These are phyloP conservation scores for Citrus inodora DNA, from an alignment of 345 rosid species.

Conservation along the genomic window DNA sequence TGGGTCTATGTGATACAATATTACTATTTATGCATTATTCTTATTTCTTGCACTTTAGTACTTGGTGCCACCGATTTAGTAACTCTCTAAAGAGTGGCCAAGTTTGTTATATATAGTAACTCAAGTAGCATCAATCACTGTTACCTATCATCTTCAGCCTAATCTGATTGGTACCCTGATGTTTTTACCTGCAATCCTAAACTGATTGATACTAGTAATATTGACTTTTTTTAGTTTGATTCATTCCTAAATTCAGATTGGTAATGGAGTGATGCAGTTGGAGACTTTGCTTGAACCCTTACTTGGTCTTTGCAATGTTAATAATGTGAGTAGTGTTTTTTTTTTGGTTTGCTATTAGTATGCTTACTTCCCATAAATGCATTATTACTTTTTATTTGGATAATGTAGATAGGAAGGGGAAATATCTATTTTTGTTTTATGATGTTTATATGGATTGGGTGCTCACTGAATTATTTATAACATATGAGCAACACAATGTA, in stretches of 20 bases:
- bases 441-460: too few species aligned
- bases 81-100: neutral
- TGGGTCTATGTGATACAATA: neutral
- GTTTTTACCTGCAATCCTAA: neutral
- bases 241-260: conserved; percentile 39
- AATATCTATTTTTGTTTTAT: too few species aligned
- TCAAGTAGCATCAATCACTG: neutral
- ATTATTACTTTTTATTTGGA: too few species aligned
- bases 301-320: conserved; percentile 55
- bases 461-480: too few species aligned
- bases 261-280: conserved; percentile 53
- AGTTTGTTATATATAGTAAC: neutral
- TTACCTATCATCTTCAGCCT: neutral
- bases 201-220: neutral
- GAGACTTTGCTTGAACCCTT: conserved; percentile 67
- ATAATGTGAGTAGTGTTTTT: conserved; percentile 49
- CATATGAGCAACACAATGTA: too few species aligned
- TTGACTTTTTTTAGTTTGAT: conserved; percentile 2
- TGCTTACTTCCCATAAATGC: too few species aligned
- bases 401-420: too few species aligned
- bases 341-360: too few species aligned
- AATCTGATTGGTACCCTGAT: neutral
- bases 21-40: neutral
- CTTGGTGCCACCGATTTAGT: neutral
- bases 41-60: neutral